Evolutionary conservation across 2,329 filamentous ascomycete species (phyloP).

Genomic region (Fusarium redolens): DNA sequence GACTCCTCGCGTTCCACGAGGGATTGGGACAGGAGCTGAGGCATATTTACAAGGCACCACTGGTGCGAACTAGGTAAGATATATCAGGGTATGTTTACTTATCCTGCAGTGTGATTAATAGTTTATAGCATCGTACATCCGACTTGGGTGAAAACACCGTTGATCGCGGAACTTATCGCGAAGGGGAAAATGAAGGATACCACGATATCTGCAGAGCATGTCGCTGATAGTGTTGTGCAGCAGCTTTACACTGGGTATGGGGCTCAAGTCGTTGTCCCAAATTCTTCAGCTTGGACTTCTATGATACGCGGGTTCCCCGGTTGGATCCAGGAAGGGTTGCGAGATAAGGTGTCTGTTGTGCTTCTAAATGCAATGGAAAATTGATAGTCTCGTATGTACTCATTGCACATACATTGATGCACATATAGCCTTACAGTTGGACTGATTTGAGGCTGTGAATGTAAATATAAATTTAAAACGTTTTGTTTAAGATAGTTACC

Average conservation of each 20-base stretch:
- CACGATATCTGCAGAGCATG: neutral
- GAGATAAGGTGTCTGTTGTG: neutral
- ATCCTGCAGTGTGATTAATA: neutral
- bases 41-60: neutral
- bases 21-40: neutral
- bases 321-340: neutral
- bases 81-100: accelerated
- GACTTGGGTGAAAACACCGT: neutral
- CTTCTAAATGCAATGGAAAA: neutral
- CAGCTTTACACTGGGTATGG: neutral
- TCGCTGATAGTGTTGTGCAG: neutral
- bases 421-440: too few species aligned
- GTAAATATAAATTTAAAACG: too few species aligned
- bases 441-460: too few species aligned
- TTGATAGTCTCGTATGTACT: neutral
- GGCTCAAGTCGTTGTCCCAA: neutral
- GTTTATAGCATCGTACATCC: neutral
- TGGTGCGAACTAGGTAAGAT: neutral
- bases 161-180: neutral
- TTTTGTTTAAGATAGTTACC: too few species aligned
- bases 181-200: neutral
- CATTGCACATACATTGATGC: too few species aligned
- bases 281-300: neutral
- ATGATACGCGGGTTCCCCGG: neutral
- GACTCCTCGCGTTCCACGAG: neutral